A percentile compares a stretch with the other conserved stretches of the same genome.
Conservation (phyloP, 73 alveolate species). For the Blepharisma japonicum region DNA sequence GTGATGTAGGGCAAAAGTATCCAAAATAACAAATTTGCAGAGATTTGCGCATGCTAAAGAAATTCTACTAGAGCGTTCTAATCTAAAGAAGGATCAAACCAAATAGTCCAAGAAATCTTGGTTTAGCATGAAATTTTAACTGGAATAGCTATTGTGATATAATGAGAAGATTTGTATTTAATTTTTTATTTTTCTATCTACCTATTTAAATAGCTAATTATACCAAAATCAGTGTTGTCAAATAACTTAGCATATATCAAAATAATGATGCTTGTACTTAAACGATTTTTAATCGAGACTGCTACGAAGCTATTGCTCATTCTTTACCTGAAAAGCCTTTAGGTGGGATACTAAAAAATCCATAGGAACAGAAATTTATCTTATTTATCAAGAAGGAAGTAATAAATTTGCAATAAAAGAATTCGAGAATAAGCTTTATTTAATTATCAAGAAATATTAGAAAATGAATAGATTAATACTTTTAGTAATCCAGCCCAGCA, state of each 20-base stretch:
- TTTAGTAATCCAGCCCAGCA: too few relatives aligned
- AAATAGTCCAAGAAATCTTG: not conserved
- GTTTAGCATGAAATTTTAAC: not conserved
- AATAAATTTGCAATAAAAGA: not conserved
- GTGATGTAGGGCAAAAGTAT: not conserved
- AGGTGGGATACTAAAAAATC: not conserved
- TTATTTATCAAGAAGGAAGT: not conserved
- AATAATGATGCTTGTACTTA: not conserved
- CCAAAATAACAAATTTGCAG: not conserved
- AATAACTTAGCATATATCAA: not conserved
- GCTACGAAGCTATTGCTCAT: not conserved
- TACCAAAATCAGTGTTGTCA: not conserved
- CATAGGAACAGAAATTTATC: not conserved
- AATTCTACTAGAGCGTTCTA: not conserved
- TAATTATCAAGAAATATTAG: too few relatives aligned
- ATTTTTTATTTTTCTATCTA: not conserved
- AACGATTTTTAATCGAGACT: not conserved
- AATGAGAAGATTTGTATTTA: not conserved
- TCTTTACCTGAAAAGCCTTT: not conserved
- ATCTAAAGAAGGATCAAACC: too few relatives aligned
- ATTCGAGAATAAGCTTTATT: too few relatives aligned
- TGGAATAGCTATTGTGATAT: slow-evolving; percentile 18
- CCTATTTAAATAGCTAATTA: not conserved
- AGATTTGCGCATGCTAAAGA: not conserved
- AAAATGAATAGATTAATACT: too few relatives aligned